A percentile compares a stretch with the other conserved stretches of the same genome.
phyloP scores from a whole-genome alignment of 192 early-diverging fungal genomes.

The Podila epicladia region DNA sequence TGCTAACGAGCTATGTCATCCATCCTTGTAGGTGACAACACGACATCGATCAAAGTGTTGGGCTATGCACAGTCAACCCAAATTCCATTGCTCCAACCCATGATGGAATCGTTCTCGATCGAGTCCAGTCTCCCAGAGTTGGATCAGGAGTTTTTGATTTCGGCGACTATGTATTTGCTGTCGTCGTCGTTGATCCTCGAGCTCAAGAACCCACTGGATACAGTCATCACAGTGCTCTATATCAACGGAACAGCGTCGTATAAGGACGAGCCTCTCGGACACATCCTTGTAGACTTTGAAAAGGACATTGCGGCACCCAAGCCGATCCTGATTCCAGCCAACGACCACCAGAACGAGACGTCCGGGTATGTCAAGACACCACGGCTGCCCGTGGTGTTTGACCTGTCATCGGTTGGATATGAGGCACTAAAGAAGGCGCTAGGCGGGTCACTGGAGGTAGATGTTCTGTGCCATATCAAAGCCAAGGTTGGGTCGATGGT shows the following conservation, averaged over 20 bases:
- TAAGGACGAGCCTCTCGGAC: conserved; percentile 34
- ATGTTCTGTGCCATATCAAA: conserved; percentile 55
- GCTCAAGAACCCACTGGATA: conserved; percentile 38
- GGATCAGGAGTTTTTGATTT: conserved; percentile 34
- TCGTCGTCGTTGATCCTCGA: conserved; percentile 24
- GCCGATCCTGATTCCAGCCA: conserved; percentile 44
- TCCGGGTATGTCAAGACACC: conserved; percentile 47
- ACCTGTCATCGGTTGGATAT: conserved; percentile 49
- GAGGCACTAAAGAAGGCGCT: conserved; percentile 58
- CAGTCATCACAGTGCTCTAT: conserved; percentile 40
- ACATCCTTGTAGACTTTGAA: conserved; percentile 39
- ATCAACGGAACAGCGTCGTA: conserved; percentile 40
- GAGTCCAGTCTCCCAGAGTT: conserved; percentile 25
- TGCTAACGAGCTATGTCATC: background rate
- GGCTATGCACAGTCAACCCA: conserved; percentile 24
- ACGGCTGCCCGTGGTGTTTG: conserved; percentile 30
- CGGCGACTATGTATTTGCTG: conserved; percentile 40
- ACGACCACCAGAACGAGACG: conserved; percentile 38
- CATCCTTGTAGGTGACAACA: conserved; percentile 26
- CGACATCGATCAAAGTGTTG: conserved; percentile 29
- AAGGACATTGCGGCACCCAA: conserved; percentile 36
- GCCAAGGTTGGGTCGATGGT: conserved; percentile 50
- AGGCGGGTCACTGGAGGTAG: conserved; percentile 54
- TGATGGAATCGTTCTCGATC: conserved; percentile 33
- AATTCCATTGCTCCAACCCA: conserved; percentile 35